These are phyloP conservation scores for Exophiala bonariae DNA, from an alignment of 2,329 filamentous ascomycete species.

Conservation along the genomic window DNA sequence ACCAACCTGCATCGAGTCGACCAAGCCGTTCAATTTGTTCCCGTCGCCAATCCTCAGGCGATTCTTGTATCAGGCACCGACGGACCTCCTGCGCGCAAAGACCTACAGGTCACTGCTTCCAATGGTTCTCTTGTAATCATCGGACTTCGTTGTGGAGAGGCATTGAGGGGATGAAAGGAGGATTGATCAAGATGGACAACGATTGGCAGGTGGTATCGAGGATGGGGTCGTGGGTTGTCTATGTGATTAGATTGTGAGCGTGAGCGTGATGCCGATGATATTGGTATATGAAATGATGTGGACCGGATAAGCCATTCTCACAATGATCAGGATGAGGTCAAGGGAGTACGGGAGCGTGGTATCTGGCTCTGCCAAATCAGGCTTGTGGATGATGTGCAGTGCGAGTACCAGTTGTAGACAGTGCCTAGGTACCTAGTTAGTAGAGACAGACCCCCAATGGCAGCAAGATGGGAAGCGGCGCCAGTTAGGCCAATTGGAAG, in stretches of 20 bases:
- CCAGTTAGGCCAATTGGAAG: too few relatives aligned
- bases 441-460: too few relatives aligned
- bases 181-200: conserved; percentile 2
- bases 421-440: too few relatives aligned
- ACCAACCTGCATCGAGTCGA: conserved; percentile 29
- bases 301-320: background rate
- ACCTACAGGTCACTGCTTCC: conserved; percentile 21
- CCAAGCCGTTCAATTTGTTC: conserved; percentile 12
- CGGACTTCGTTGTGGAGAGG: conserved; percentile 10
- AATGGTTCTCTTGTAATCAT: conserved; percentile 20
- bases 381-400: conserved; percentile 17
- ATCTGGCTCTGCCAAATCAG: conserved; percentile 11
- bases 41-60: too few relatives aligned
- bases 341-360: conserved; percentile 12
- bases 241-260: conserved; percentile 2
- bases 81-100: conserved; percentile 21
- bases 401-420: too few relatives aligned
- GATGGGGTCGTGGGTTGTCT: too few relatives aligned
- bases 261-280: background rate
- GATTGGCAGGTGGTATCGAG: too few relatives aligned
- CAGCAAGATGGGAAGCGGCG: too few relatives aligned
- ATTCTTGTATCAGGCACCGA: conserved; percentile 9
- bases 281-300: too few relatives aligned
- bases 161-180: conserved; percentile 8
- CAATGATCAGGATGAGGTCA: conserved; percentile 1